Evolutionary conservation across 1,139 yeast species (phyloP), one percentile per base, ranked within the genome.

Genomic region (Sugiyamaella pinicola): DNA sequence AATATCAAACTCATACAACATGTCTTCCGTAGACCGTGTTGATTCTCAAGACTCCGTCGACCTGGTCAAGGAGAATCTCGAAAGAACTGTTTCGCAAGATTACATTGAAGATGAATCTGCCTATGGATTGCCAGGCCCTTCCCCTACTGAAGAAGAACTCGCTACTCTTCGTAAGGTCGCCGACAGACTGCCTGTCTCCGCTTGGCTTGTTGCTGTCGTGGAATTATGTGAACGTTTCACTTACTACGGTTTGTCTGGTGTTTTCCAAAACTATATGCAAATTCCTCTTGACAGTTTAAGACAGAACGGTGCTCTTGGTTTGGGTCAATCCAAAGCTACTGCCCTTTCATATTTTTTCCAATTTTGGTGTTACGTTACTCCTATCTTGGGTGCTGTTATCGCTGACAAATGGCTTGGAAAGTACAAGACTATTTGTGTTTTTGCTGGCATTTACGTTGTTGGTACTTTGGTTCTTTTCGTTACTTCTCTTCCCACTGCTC

Each of bases 141-240:
- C 57, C 33, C 76, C 76, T 49, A 73, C 76, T 13, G 74, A 65
- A 12, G 75, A 72, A 48, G 87, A 83, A 63, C 61, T 72, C 31
- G 55, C 56, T 3, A 73, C 77, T 6, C 76, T 81, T 54, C 75
- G 82, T 56, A 66, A 67, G 52, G 66, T 81, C 66, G 17, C 71
- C 54, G 67, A 75, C 72, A 55, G 53, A 4, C 64, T 74, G 2
- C 84, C 84, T 2, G 56, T 65, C 34, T 65, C 75, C 10, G 83
- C 87, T 61, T 87, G 87, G 83, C 75, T 85, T 55, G 87, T 87
- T 49, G 90, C 93, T 33, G 59, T 86, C 48, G 87, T 87, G 39
- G 96, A 87, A 69, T 80, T 87, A 59, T 82, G 91, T 40, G 96
- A 87, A 70, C 80, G 96, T 63, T 87, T 87, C 68, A 78, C 93